Percentiles rank a stretch among this genome's conserved stretches.
Conservation (phyloP, 106 monocot genomes). For the Dendrobium catenatum region DNA sequence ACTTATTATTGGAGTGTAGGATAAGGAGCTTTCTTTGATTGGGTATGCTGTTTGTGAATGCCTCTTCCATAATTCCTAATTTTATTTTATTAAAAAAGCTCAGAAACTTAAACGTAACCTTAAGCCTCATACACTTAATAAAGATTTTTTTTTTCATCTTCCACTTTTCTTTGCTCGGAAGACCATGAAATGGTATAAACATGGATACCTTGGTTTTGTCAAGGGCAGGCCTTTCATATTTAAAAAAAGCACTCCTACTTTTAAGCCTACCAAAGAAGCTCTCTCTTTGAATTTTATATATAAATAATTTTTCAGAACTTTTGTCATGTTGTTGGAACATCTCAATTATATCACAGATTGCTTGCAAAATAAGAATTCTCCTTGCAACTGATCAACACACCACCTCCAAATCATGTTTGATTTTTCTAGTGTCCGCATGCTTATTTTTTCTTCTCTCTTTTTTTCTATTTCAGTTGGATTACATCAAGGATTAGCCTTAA, state of each 20-base stretch:
- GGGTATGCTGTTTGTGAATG: no score
- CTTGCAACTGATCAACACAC: no score
- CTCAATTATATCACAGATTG: neutral
- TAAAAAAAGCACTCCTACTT: neutral
- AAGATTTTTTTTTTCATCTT: neutral
- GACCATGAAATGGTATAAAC: neutral
- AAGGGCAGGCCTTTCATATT: neutral
- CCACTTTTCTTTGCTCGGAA: neutral
- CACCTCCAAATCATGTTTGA: no score
- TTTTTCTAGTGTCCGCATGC: no score
- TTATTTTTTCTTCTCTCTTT: no score
- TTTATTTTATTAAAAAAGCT: no score
- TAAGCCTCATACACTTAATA: neutral
- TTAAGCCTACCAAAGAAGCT: neutral
- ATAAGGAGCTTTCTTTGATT: no score
- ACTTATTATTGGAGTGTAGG: no score
- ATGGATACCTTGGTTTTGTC: neutral
- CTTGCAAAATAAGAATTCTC: neutral
- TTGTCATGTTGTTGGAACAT: neutral
- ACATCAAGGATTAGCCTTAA: no score
- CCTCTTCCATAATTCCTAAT: no score
- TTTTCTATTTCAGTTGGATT: no score
- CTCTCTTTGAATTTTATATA: neutral
- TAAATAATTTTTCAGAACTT: neutral
- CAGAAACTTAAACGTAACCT: no score